These are phyloP conservation scores for Xylaria sp. DNA, from an alignment of 2,329 filamentous ascomycete species.

Conservation along the genomic window DNA sequence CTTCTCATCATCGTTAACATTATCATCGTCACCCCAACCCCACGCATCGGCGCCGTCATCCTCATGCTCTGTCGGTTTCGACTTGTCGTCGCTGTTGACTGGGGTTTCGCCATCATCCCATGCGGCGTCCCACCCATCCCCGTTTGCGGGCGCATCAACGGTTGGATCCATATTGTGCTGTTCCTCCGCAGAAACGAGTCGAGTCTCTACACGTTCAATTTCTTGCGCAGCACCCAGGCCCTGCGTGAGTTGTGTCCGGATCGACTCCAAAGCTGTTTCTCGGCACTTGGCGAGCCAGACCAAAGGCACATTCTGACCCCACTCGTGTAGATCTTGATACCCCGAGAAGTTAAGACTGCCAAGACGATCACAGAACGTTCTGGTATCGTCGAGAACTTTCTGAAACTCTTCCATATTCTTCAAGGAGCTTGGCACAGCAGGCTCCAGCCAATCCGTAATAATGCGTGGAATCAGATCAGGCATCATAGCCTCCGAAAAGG, in stretches of 20 bases:
- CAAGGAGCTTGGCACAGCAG: slow-evolving; percentile 69
- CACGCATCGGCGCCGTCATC: slow-evolving; percentile 48
- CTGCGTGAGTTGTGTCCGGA: slow-evolving; percentile 62
- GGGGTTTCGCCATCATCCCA: slow-evolving; percentile 68
- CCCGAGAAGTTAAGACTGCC: slow-evolving; percentile 58
- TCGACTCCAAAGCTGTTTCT: slow-evolving; percentile 69
- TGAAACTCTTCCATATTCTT: slow-evolving; percentile 68
- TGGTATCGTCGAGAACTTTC: slow-evolving; percentile 58
- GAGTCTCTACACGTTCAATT: slow-evolving; percentile 81
- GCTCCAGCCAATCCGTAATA: slow-evolving; percentile 68
- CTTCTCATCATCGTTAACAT: slow-evolving; percentile 37
- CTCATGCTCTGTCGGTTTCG: slow-evolving; percentile 16
- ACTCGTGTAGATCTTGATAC: slow-evolving; percentile 62
- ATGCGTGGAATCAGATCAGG: slow-evolving; percentile 62
- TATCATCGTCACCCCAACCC: slow-evolving; percentile 75
- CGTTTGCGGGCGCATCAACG: slow-evolving; percentile 38
- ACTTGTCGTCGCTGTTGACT: slow-evolving; percentile 21
- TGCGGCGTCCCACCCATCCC: slow-evolving; percentile 68
- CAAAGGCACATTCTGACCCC: slow-evolving; percentile 73
- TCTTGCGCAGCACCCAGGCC: slow-evolving; percentile 62
- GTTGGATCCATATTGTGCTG: slow-evolving; percentile 60
- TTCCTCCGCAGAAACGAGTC: slow-evolving; percentile 63
- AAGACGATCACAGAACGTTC: slow-evolving; percentile 59
- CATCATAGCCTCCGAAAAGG: slow-evolving; percentile 65
- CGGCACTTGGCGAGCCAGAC: slow-evolving; percentile 83